Base-by-base conservation (phyloP, 106 monocot species). In the Platanthera guangdongensis region DNA sequence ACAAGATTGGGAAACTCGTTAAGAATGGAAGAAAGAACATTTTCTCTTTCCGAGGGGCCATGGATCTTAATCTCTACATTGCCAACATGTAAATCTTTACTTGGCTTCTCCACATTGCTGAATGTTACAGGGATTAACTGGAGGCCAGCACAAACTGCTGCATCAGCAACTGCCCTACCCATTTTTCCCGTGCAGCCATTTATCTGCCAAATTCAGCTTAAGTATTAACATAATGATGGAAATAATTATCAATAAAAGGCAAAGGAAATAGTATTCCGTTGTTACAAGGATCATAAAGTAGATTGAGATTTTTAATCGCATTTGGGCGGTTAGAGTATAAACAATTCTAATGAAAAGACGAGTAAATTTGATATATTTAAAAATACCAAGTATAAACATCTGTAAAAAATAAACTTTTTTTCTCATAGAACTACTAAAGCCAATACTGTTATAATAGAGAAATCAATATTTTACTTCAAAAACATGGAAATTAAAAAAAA, bases 1-100 rank as follows among this genome's bases (percentile, higher is more conserved):
- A 95, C 65, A 57, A 92, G 69, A 90, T 92, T 77, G 28, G 90
- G 88, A 80, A 79, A 83, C 64, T 95, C 78, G 76, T 84, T 71
- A 57, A 79, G 71, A 5, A 95, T 48, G 16, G 88, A 85, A 73
- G 88, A 88, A 67, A 95, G 83, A 59, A 92, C 75, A 59, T 76
- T 21, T 80, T 92, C 92, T 71, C 78, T 87, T 76, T 90, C 83
- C 50, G 86, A 82, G 25, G 83, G 90, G 15, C 86, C 90, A 83
- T 84, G 82, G 51, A 86, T 72, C 50, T 65, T 78, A 50, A 95
- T 82, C 25, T 85, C 84, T 65, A 78, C 82, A 74, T 69, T 81
- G 14, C 85, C 83, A n/a, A 95, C 74, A 53, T 82, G 73, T 76
- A 95, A 25, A 57, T 73, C 75, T 84, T 64, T 81, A 60, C 48